Conservation (phyloP, 2,329 filamentous ascomycete genomes). For the Fusarium sp. region DNA sequence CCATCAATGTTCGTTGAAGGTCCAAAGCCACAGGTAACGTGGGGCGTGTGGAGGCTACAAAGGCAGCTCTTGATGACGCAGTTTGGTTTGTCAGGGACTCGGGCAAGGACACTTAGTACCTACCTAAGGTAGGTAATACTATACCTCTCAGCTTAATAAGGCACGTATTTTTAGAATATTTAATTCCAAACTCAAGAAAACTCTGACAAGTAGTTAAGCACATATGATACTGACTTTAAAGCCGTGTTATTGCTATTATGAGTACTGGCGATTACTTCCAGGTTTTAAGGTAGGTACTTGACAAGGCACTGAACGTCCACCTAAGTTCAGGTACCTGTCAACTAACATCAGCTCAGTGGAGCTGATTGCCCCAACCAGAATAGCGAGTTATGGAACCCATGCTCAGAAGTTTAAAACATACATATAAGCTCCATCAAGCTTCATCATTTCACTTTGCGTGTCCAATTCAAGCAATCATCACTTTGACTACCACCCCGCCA, state of each 20-base stretch:
- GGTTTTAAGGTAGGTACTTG: background rate
- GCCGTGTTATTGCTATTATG: background rate
- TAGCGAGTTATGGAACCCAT: conserved; percentile 1
- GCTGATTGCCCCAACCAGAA: conserved; percentile 14
- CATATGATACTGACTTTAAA: background rate
- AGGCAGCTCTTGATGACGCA: conserved; percentile 51
- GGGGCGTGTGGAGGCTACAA: conserved; percentile 34
- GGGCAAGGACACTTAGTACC: background rate
- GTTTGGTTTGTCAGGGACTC: conserved; percentile 37
- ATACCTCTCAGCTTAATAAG: background rate
- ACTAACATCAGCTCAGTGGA: background rate
- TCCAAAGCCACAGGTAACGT: conserved; percentile 26
- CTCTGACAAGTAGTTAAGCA: background rate
- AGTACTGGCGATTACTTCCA: background rate
- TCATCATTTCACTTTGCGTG: conserved; percentile 20
- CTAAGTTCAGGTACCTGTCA: background rate
- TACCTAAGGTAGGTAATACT: background rate
- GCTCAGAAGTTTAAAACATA: conserved; percentile 3
- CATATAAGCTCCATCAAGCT: conserved; percentile 21
- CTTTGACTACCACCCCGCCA: background rate
- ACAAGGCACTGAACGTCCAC: background rate
- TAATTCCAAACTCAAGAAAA: background rate
- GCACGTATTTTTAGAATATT: background rate
- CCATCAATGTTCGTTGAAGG: conserved; percentile 19
- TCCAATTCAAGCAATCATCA: background rate